These are phyloP conservation scores for Arthrobotrys musiformis DNA, from an alignment of 2,329 filamentous ascomycete genomes.

Conservation along the genomic window DNA sequence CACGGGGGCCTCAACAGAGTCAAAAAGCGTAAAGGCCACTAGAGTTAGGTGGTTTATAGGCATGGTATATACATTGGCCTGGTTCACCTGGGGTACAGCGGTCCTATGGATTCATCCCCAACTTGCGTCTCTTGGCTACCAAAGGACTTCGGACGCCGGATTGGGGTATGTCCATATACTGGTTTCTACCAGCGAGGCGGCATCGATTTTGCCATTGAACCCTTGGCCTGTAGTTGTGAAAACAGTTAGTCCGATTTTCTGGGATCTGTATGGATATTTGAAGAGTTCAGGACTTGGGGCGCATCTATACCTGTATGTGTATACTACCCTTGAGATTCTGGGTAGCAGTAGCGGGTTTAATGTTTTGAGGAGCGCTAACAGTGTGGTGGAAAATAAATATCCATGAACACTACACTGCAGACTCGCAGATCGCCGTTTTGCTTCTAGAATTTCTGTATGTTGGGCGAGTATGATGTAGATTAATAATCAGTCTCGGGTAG, in stretches of 20 bases:
- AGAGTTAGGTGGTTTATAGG: slow-evolving; percentile 21
- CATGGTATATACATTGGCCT: slow-evolving; percentile 22
- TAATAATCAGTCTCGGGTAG: not conserved
- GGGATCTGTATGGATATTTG: not conserved
- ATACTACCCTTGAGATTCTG: not conserved
- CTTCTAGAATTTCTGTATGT: not conserved
- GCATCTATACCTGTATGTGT: not conserved
- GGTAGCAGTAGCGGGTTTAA: not conserved
- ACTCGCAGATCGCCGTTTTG: not conserved
- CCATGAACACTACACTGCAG: not conserved
- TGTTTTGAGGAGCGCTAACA: not conserved
- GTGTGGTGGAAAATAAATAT: not conserved
- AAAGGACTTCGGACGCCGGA: slow-evolving; percentile 4
- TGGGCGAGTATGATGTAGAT: not conserved
- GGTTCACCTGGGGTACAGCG: slow-evolving; percentile 24
- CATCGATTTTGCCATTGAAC: slow-evolving; percentile 20
- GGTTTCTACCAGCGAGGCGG: slow-evolving; percentile 19
- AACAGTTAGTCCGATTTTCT: not conserved
- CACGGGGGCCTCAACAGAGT: slow-evolving; percentile 4
- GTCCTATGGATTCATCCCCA: slow-evolving; percentile 30
- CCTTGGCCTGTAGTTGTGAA: slow-evolving; percentile 17
- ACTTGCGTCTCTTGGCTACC: slow-evolving; percentile 27
- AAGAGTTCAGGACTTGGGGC: not conserved
- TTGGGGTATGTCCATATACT: slow-evolving; percentile 28
- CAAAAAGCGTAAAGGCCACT: not conserved